A percentile compares a stretch with the other conserved stretches of the same genome.
These are phyloP conservation scores for Coemansia aciculifera DNA, from an alignment of 192 early-diverging fungal species.

Conservation along the genomic window DNA sequence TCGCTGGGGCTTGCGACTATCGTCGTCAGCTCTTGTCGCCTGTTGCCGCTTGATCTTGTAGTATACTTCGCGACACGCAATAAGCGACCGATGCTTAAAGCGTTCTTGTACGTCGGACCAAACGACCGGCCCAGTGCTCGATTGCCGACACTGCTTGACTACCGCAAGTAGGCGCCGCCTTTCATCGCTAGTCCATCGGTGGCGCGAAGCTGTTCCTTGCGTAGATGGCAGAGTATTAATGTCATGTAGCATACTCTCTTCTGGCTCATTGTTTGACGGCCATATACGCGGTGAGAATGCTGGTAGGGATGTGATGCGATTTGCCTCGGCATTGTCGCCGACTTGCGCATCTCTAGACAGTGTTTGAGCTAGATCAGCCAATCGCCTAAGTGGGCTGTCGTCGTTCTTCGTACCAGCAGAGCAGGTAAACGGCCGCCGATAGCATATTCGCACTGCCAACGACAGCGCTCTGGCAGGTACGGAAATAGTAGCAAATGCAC, in stretches of 20 bases:
- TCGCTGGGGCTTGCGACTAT: not conserved
- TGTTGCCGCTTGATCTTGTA: not conserved
- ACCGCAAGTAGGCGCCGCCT: not conserved
- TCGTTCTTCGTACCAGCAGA: not conserved
- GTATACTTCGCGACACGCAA: conserved; percentile 6
- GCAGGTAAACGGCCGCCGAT: not conserved
- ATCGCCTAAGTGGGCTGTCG: not conserved
- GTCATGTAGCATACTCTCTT: not conserved
- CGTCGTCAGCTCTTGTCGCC: not conserved
- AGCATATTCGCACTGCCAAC: not conserved
- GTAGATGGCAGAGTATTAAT: not conserved
- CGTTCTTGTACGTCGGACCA: conserved; percentile 3
- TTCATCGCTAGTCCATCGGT: conserved; percentile 10
- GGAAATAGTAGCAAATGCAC: not conserved
- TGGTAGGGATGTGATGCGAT: not conserved
- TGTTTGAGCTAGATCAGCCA: conserved; percentile 1
- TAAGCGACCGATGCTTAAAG: conserved; percentile 5
- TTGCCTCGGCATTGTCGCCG: not conserved
- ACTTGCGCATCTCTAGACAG: not conserved
- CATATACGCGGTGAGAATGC: conserved; percentile 2
- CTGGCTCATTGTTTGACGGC: not conserved
- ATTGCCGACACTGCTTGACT: not conserved
- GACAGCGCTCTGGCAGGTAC: not conserved
- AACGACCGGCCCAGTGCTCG: conserved; percentile 1
- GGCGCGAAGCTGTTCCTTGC: not conserved